Evolutionary conservation across 2,329 filamentous ascomycete genomes (phyloP), one percentile per base, ranked within the genome.

Genomic region (Fusarium chaquense): DNA sequence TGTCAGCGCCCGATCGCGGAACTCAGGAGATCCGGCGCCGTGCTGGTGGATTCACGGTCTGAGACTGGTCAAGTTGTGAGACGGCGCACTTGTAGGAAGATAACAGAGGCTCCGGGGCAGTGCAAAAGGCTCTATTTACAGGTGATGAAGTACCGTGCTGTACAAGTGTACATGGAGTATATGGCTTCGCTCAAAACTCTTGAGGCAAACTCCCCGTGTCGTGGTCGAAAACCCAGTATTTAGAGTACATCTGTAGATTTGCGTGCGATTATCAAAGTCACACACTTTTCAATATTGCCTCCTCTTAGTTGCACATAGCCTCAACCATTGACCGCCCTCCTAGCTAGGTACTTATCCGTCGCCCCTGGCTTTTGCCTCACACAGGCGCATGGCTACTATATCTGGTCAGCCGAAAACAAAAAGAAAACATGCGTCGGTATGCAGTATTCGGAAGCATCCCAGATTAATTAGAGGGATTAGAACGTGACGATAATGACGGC

Each of bases 381-480:
- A 30, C 56, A 50, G 30, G 58, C 47, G 45, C 35, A 24, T 50
- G 35, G 61, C 18, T 46, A 46, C 33, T 26, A n/a, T 32, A 28
- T 22, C 24, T 33, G 44, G 22, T 38, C 35, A 38, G 20, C 38
- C 30, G 30, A 51, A 40, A 20, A 13, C 13, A 32, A 46, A 36
- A 28, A 18, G 15, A 15, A 43, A 43, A 26, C 16, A 43, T 24
- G 24, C 20, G 20, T 24, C 8, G 20, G 40, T 40, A 47, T 63
- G 59, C 44, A 45, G 33, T 22, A n/a, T 58, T 64, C 44, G 38
- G 46, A 63, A 67, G 32, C 35, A 41, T 41, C 49, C 54, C 22
- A 58, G 40, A 35, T 50, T 64, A 63, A 72, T 66, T 63, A 60
- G 60, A 71, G 66, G 54, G 55, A 69, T 67, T 60, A 55, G 60